Evolutionary conservation across 2,329 filamentous ascomycete genomes (phyloP).

Genomic region (Pseudogymnoascus sp.): DNA sequence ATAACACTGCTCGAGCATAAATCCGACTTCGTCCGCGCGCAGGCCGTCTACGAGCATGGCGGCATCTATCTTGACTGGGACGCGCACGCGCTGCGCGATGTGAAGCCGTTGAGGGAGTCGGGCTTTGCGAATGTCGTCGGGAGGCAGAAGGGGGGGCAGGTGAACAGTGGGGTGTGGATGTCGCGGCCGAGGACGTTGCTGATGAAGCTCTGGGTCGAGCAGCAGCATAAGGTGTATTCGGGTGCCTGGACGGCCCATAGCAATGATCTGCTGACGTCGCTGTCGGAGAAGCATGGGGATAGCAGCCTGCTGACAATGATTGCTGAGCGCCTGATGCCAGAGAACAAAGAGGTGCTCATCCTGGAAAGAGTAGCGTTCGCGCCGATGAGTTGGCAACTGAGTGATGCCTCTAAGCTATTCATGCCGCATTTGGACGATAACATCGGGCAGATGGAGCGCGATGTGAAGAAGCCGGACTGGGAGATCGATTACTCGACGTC

Average conservation of each 20-base stretch:
- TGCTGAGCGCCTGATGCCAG: slow-evolving; percentile 18
- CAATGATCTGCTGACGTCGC: not conserved
- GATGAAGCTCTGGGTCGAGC: slow-evolving; percentile 17
- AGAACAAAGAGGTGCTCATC: slow-evolving; percentile 21
- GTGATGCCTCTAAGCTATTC: slow-evolving; percentile 12
- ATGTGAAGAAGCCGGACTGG: slow-evolving; percentile 17
- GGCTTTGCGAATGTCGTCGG: slow-evolving; percentile 26
- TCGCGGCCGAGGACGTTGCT: slow-evolving; percentile 11
- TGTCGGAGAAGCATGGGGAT: not conserved
- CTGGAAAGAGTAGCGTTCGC: slow-evolving; percentile 23
- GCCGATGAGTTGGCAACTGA: slow-evolving; percentile 21
- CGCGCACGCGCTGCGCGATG: slow-evolving; percentile 21
- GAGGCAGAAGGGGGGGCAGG: slow-evolving; percentile 13
- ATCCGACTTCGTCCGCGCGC: slow-evolving; percentile 26
- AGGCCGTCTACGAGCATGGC: slow-evolving; percentile 21
- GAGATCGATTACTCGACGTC: slow-evolving; percentile 25
- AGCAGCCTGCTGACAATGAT: slow-evolving; percentile 22
- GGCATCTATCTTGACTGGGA: slow-evolving; percentile 29
- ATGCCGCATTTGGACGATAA: slow-evolving; percentile 10
- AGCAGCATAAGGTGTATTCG: slow-evolving; percentile 20
- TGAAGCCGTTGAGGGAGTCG: slow-evolving; percentile 17
- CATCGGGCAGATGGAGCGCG: slow-evolving; percentile 5
- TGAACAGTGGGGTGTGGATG: slow-evolving; percentile 17
- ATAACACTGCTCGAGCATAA: slow-evolving; percentile 23
- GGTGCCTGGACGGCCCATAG: slow-evolving; percentile 19